Conservation (phyloP, 164 flowering plant genomes). For the Nymphaea colorata region DNA sequence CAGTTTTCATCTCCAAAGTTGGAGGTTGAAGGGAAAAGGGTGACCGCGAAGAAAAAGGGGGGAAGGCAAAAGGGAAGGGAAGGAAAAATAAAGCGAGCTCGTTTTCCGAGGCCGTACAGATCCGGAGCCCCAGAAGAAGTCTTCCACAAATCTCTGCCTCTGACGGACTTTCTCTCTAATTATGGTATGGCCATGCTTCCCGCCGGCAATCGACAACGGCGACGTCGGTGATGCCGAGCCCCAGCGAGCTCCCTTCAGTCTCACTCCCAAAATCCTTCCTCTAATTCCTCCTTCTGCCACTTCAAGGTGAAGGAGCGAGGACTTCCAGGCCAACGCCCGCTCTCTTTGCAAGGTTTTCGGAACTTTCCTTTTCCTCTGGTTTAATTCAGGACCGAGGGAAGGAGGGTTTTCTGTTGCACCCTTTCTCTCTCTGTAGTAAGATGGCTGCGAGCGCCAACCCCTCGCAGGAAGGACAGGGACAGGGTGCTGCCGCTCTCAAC, state of each 20-base stretch:
- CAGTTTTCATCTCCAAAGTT: too few species aligned
- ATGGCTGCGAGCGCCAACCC: constrained; percentile 49
- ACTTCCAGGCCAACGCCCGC: not conserved
- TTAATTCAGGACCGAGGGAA: constrained; percentile 12
- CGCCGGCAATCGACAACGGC: too few species aligned
- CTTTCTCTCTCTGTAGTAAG: not conserved
- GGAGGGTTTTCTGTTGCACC: constrained; percentile 3
- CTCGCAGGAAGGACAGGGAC: constrained; percentile 24
- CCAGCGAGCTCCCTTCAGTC: constrained; percentile 8
- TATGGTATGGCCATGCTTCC: too few species aligned
- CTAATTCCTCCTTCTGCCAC: not conserved
- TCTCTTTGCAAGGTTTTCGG: not conserved
- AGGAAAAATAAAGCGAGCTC: too few species aligned
- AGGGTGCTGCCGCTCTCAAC: constrained; percentile 16
- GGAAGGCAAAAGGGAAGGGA: too few species aligned
- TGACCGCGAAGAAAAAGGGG: too few species aligned
- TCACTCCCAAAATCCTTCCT: not conserved
- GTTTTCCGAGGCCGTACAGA: too few species aligned
- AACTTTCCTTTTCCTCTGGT: not conserved
- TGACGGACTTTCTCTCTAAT: too few species aligned
- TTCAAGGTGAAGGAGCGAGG: not conserved
- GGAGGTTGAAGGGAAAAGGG: too few species aligned
- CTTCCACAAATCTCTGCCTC: too few species aligned
- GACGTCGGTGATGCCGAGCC: not conserved
- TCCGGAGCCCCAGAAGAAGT: too few species aligned